Evolutionary conservation across 2,329 filamentous ascomycete genomes (phyloP).

Genomic region (Epichloe aotearoae): DNA sequence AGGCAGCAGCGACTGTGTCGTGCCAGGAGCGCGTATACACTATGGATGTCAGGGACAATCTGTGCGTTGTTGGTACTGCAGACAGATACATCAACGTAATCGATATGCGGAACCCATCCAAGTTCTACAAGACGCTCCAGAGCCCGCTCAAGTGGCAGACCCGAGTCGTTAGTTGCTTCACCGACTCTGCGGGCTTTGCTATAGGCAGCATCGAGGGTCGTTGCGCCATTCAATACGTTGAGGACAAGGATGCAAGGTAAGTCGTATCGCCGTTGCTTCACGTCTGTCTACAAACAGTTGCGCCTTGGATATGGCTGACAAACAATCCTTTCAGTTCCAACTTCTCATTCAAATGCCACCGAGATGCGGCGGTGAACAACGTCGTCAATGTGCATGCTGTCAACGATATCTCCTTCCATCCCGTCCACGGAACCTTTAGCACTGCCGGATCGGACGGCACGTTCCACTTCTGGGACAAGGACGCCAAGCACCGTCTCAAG

Average conservation of each 20-base stretch:
- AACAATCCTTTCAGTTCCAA: conserved; percentile 48
- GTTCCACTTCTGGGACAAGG: conserved; percentile 94
- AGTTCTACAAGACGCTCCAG: conserved; percentile 92
- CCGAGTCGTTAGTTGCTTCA: conserved; percentile 85
- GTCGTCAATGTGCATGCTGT: conserved; percentile 84
- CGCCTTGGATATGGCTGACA: not conserved
- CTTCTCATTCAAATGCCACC: conserved; percentile 99
- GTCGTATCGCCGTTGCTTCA: conserved; percentile 9
- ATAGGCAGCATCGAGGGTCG: conserved; percentile 94
- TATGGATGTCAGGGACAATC: conserved; percentile 79
- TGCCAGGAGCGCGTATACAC: conserved; percentile 75
- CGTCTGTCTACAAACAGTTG: not conserved
- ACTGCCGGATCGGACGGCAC: conserved; percentile 92
- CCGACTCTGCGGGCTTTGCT: conserved; percentile 81
- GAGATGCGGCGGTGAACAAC: conserved; percentile 62
- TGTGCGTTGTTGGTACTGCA: conserved; percentile 84
- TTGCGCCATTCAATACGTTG: conserved; percentile 95
- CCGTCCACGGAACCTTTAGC: conserved; percentile 92
- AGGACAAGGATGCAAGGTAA: conserved; percentile 78
- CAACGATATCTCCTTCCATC: conserved; percentile 97
- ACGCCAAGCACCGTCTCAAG: conserved; percentile 78
- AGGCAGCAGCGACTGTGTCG: conserved; percentile 46
- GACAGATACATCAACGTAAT: conserved; percentile 95
- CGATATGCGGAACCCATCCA: conserved; percentile 74
- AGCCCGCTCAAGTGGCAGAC: conserved; percentile 98